These are phyloP conservation scores for Scedosporium minutisporum DNA, from an alignment of 2,329 filamentous ascomycete genomes.

Conservation along the genomic window DNA sequence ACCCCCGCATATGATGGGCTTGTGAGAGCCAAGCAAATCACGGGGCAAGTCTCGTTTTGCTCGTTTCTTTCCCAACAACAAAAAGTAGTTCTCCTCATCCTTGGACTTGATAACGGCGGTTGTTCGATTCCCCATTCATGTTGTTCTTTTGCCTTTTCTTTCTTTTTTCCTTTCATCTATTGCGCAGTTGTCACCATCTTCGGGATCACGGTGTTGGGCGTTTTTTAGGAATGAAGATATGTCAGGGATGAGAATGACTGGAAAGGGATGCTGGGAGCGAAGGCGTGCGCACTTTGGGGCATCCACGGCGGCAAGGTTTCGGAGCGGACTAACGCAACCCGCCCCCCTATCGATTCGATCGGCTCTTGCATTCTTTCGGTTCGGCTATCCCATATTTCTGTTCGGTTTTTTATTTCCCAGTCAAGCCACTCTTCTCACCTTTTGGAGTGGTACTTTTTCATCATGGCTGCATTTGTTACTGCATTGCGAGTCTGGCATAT, in stretches of 20 bases:
- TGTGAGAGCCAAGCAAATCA: conserved; percentile 11
- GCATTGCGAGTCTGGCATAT: conserved; percentile 3
- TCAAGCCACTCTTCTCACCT: background rate
- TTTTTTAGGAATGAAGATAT: conserved; percentile 1
- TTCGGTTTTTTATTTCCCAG: background rate
- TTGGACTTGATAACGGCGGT: background rate
- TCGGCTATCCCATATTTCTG: background rate
- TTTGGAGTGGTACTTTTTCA: background rate
- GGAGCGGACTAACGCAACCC: background rate
- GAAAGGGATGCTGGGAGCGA: background rate
- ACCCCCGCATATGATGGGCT: conserved; percentile 24
- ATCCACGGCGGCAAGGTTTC: background rate
- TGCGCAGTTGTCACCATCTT: background rate
- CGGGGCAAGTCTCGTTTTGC: background rate
- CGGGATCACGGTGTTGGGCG: background rate
- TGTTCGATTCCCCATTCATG: background rate
- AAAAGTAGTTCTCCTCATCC: background rate
- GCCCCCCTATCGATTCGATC: background rate
- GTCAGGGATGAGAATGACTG: background rate
- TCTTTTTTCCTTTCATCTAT: background rate
- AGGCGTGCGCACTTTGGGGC: background rate
- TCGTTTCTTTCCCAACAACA: background rate
- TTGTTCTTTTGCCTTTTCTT: conserved; percentile 3
- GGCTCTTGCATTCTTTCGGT: background rate
- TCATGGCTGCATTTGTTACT: conserved; percentile 2